Evolutionary conservation across 371 early-diverging fungal species (phyloP).

Genomic region (Lichtheimia ornata): DNA sequence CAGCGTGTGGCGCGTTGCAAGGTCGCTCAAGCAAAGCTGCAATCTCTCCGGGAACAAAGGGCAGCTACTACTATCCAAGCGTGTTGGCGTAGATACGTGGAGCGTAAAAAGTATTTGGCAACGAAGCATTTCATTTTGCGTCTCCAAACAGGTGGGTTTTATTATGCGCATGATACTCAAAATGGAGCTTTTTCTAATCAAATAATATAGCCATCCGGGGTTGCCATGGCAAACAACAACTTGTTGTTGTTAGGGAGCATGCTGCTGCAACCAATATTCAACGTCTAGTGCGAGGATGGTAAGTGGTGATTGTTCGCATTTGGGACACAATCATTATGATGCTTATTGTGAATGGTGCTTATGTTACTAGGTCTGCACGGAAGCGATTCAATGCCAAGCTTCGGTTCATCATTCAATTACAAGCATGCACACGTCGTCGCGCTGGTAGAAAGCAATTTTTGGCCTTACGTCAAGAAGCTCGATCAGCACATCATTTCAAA

Average conservation of each 20-base stretch:
- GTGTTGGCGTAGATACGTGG: constrained; percentile 62
- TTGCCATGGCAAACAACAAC: constrained; percentile 49
- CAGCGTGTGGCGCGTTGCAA: constrained; percentile 64
- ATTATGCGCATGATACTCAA: not conserved
- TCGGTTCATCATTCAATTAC: constrained; percentile 68
- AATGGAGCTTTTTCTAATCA: not conserved
- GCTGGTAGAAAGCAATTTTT: constrained; percentile 65
- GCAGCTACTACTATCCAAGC: constrained; percentile 81
- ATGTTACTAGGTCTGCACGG: constrained; percentile 47
- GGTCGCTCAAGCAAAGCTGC: constrained; percentile 57
- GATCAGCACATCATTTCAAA: constrained; percentile 88
- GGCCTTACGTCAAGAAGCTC: constrained; percentile 75
- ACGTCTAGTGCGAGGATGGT: constrained; percentile 57
- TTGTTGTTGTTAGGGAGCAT: constrained; percentile 45
- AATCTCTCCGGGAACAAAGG: constrained; percentile 56
- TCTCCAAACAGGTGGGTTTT: constrained; percentile 42
- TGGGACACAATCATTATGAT: too few species aligned
- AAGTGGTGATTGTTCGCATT: constrained; percentile 1
- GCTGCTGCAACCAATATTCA: constrained; percentile 79
- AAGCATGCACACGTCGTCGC: constrained; percentile 79
- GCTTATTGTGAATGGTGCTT: not conserved
- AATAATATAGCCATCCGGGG: constrained; percentile 42
- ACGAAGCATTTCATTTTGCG: constrained; percentile 25
- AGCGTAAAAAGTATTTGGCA: constrained; percentile 55
- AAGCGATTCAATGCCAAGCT: constrained; percentile 51